phyloP scores from a whole-genome alignment of 83 land plant species.

The Thuja plicata region DNA sequence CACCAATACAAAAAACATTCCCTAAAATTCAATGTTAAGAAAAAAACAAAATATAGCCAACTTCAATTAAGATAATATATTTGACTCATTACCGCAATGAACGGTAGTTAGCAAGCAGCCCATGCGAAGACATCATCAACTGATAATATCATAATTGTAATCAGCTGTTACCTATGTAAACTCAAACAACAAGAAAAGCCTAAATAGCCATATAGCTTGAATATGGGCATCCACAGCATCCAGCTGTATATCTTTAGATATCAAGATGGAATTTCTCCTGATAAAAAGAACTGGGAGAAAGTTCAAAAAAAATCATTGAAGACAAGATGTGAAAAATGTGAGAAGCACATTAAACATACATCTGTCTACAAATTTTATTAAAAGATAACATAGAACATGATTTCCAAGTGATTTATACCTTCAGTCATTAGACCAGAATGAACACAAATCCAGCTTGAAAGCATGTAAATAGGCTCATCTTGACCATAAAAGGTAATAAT shows the following conservation, averaged over 20 bases:
- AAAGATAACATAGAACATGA: too few species aligned
- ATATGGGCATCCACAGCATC: not conserved
- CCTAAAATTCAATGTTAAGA: not conserved
- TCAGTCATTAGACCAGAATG: too few species aligned
- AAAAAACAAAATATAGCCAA: not conserved
- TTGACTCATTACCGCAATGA: not conserved
- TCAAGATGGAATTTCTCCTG: not conserved
- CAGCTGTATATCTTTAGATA: not conserved
- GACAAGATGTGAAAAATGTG: not conserved
- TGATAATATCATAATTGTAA: not conserved
- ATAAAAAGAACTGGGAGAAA: not conserved
- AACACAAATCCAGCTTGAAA: too few species aligned
- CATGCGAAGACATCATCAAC: not conserved
- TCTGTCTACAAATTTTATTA: too few species aligned
- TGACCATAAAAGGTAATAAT: not conserved
- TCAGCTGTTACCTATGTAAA: not conserved
- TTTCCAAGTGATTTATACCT: too few species aligned
- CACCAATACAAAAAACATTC: not conserved
- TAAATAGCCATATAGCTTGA: not conserved
- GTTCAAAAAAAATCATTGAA: not conserved
- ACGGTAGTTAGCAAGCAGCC: not conserved
- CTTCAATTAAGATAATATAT: not conserved
- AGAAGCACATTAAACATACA: too few species aligned
- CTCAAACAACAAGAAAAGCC: not conserved
- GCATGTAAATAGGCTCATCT: not conserved